Evolutionary conservation across 106 monocot genomes (phyloP).

Genomic region (Phalaenopsis aphrodite): DNA sequence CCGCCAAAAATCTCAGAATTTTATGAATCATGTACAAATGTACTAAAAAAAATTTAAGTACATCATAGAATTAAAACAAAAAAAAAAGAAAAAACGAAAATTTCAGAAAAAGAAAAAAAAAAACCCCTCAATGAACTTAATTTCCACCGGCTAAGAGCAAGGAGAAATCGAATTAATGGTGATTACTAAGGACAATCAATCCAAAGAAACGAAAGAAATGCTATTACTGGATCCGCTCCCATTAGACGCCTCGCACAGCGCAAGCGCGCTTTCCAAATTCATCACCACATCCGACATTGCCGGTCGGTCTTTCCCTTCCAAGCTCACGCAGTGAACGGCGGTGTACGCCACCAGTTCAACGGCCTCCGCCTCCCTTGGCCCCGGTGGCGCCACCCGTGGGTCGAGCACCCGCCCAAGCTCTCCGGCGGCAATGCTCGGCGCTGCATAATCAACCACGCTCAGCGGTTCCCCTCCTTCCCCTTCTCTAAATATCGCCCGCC

Average conservation of each 20-base stretch:
- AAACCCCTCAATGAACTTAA: neutral
- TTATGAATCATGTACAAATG: neutral
- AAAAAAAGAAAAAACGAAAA: neutral
- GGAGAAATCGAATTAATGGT: neutral
- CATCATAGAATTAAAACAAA: neutral
- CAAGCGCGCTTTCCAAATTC: slow-evolving; percentile 45
- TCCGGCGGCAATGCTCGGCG: slow-evolving; percentile 51
- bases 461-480: slow-evolving; percentile 38
- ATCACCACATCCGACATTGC: slow-evolving; percentile 63
- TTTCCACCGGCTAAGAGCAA: neutral
- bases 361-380: slow-evolving; percentile 66
- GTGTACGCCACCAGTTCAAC: slow-evolving; percentile 60
- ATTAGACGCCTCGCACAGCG: neutral
- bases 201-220: neutral
- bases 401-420: slow-evolving; percentile 48
- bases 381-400: slow-evolving; percentile 40
- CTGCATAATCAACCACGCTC: slow-evolving; percentile 74
- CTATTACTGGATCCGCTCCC: slow-evolving; percentile 2
- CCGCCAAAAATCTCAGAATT: neutral
- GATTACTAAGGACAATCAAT: neutral
- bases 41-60: neutral
- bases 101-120: neutral
- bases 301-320: slow-evolving; percentile 54
- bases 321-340: slow-evolving; percentile 64
- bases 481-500: slow-evolving; percentile 46